Base-by-base conservation (phyloP, 306 rosid genomes). In the Cicer yamashitae region DNA sequence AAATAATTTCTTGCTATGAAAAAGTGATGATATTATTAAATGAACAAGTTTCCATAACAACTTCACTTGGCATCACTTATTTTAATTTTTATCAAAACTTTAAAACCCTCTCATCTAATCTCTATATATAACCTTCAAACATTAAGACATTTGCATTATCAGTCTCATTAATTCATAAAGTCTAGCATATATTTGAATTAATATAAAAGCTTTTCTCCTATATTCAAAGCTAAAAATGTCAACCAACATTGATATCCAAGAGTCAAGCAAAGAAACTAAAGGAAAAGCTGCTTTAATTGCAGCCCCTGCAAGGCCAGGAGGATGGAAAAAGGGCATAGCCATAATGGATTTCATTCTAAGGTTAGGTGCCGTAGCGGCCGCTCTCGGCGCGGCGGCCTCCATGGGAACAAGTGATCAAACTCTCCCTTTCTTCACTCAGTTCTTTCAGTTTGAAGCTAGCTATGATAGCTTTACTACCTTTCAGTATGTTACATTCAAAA, bases 381-480 rank as follows among this genome's bases (percentile, higher is more conserved):
- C 91, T 44, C 77, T 91, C 1, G 87, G 88, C 5, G 96, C 96
- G 1, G 93, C 97, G 0, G 90, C 97, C 34, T 66, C 88, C 18
- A 94, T 94, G 98, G 98, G 87, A 47, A 84, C 88, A 1, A 86
- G 90, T 43, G 94, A 87, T 39, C 80, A 94, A n/a, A 85, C 78
- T 51, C 98, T 94, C 22, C 98, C 98, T 78, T 91, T 91, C 87
- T 88, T 90, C 87, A 91, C 97, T 66, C 97, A 91, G 85, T 93
- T 91, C 89, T 89, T 91, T 84, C 96, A 88, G 44, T 93, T 93
- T 61, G 89, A 91, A 84, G 98, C 98, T 51, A 87, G 93, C 74
- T 91, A 94, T 10, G 91, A 90, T 20, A 88, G 87, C 69, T 84
- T 94, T 70, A 81, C 96, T 4, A 70, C 92, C 52, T 90, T 94